Evolutionary conservation across 176 grass and related monocot species (phyloP).

Genomic region (Bromus sterilis): DNA sequence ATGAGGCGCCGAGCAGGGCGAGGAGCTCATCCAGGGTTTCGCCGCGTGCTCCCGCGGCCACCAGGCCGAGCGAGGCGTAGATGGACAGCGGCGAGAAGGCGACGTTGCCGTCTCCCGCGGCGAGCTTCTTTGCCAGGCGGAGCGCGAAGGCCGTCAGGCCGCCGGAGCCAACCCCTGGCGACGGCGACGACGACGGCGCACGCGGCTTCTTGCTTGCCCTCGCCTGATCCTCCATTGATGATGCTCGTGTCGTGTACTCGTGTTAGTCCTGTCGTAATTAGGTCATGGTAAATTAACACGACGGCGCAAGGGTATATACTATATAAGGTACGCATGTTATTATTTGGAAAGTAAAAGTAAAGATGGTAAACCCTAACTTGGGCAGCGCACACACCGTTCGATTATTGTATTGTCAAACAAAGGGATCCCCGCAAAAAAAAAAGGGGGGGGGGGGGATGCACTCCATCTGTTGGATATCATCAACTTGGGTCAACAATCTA

Average conservation of each 20-base stretch:
- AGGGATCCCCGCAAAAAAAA: too few species aligned
- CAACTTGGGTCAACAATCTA: too few species aligned
- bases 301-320: not conserved
- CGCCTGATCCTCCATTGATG: not conserved
- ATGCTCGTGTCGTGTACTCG: not conserved
- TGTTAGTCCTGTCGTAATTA: too few species aligned
- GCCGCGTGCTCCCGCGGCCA: not conserved
- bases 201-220: not conserved
- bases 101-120: not conserved
- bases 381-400: too few species aligned
- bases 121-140: not conserved
- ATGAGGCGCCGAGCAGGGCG: not conserved
- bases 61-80: not conserved
- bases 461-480: too few species aligned
- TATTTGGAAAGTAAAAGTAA: too few species aligned
- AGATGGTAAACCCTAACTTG: too few species aligned
- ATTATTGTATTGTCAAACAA: too few species aligned
- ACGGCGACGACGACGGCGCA: not conserved
- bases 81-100: constrained; percentile 35
- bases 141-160: not conserved
- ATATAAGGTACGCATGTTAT: too few species aligned
- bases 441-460: too few species aligned
- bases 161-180: not conserved
- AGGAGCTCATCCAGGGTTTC: constrained; percentile 2
- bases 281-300: not conserved